Base-by-base conservation (phyloP, 2,329 filamentous ascomycete genomes). In the Oidium heveae region DNA sequence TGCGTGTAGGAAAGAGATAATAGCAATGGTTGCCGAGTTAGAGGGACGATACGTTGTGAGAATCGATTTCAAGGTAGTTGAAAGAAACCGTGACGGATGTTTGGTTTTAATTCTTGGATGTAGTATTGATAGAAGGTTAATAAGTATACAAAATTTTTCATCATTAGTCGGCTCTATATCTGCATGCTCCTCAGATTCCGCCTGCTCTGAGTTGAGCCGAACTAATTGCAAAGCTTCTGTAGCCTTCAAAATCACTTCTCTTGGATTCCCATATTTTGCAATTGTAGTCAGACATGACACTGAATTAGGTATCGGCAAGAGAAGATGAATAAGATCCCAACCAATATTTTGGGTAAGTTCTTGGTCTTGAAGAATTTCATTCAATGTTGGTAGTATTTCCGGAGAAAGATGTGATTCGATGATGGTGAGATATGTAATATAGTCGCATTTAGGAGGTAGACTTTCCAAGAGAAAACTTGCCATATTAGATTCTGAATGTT, bases 221-320 rank as follows among this genome's bases (percentile, higher is more conserved):
- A 83, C 69, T 16, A 74, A 62, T 53, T 82, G 76, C 57, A 91
- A 70, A 15, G 77, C 76, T 65, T 88, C 84, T 28, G 85, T 80
- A 33, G 86, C 78, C 64, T 88, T 88, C 61, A 91, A 71, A 56
- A 89, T 82, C 49, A 87, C 82, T 66, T 91, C 85, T 53, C 84
- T 73, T 0, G 85, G 85, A 63, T 89, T 91, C 53, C 84, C 85
- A 41, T 86, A 72, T 24, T 80, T 75, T 34, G 84, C 84, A 54
- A 89, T 79, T 33, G 80, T 83, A 63, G 82, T 76, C 16, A 89
- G 71, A 63, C 84, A 87, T 59, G 72, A 67, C 60, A 83, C 79
- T n/a, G 80, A 81, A 13, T 74, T 77, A 1, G 82, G 72, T 5
- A 86, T 68, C 37, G 77, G 72, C 24, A 87, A 72, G 4, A 91